Base-by-base conservation (phyloP, 2,329 filamentous ascomycete species). In the Chaetoscypha palmicola region DNA sequence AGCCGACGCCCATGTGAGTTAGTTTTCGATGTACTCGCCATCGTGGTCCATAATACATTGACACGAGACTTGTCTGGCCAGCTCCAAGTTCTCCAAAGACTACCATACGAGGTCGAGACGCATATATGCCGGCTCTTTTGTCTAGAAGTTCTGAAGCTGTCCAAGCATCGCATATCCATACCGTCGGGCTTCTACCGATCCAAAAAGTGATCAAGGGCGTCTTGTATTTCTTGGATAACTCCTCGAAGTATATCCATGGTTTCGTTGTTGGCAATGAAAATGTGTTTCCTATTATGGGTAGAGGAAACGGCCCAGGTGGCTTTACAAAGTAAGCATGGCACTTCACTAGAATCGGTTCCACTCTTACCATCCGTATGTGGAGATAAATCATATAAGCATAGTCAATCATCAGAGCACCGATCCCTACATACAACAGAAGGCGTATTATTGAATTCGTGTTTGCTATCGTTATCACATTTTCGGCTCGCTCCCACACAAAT, bases 161-260 rank as follows among this genome's bases (percentile, higher is more conserved):
- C 48, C 50, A 51, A 2, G 52, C 52, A 36, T 52, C 50, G 31
- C 45, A 50, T 3, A 52, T 50, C 50, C 50, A 52, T 1, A 54
- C 33, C 1, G 50, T 52, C 10, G 52, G 52, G 21, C 44, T 51
- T 4, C 50, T 43, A 14, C 52, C 53, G 23, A 52, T 55, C 53
- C 53, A 55, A 22, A 52, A 52, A 14, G 53, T 55, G n/a, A 55
- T 45, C 3, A 55, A 17, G 21, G 49, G 47, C 2, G 48, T 43
- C 1, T 55, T 46, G 38, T 55, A 48, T 1, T 38, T n/a, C 22
- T 53, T 52, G 2, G 53, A 36, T 9, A 55, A 22, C 9, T 45
- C 31, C 36, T 55, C 53, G 22, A 53, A 53, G 10, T 50, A 49
- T 19, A 55, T 51, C 53, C 53, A 55, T 23, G 53, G 53, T 20